Evolutionary conservation across 257 asterid genomes (phyloP).

Genomic region (Penstemon barbatus): DNA sequence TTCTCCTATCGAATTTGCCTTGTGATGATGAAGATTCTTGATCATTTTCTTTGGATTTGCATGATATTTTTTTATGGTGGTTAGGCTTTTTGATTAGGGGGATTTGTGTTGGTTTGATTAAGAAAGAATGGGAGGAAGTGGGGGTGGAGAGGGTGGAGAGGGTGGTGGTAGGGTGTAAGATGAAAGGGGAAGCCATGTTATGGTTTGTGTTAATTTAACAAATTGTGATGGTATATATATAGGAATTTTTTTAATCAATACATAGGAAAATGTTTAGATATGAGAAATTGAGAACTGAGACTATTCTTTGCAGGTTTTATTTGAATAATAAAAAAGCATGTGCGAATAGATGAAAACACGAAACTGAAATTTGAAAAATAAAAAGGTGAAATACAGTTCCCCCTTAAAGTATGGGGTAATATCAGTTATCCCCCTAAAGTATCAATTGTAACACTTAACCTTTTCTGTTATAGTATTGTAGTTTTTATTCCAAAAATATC

Average conservation of each 20-base stretch:
- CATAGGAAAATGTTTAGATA: background rate
- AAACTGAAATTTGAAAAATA: too few relatives aligned
- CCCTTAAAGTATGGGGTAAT: too few relatives aligned
- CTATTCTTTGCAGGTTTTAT: too few relatives aligned
- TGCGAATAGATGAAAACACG: too few relatives aligned
- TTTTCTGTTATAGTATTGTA: too few relatives aligned
- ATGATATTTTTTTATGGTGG: constrained; percentile 39
- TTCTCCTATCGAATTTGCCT: constrained; percentile 48
- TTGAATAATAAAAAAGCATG: too few relatives aligned
- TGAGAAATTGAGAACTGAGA: background rate
- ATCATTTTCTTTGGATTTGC: constrained; percentile 42
- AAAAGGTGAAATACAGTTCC: too few relatives aligned
- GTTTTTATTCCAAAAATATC: too few relatives aligned
- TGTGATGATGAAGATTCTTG: constrained; percentile 21
- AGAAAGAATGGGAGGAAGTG: constrained; percentile 1
- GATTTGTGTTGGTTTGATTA: constrained; percentile 30
- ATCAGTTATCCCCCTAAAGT: too few relatives aligned
- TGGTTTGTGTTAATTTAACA: constrained; percentile 5
- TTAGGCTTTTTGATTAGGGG: constrained; percentile 23
- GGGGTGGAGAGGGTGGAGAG: too few relatives aligned
- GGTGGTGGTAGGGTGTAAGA: constrained; percentile 14
- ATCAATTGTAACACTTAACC: too few relatives aligned
- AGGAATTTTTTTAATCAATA: background rate
- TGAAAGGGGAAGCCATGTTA: background rate
- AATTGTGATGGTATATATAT: constrained; percentile 17